A percentile compares a stretch with the other conserved stretches of the same genome.
These are phyloP conservation scores for Eucalyptus dawsonii DNA, from an alignment of 345 rosid species.

Conservation along the genomic window DNA sequence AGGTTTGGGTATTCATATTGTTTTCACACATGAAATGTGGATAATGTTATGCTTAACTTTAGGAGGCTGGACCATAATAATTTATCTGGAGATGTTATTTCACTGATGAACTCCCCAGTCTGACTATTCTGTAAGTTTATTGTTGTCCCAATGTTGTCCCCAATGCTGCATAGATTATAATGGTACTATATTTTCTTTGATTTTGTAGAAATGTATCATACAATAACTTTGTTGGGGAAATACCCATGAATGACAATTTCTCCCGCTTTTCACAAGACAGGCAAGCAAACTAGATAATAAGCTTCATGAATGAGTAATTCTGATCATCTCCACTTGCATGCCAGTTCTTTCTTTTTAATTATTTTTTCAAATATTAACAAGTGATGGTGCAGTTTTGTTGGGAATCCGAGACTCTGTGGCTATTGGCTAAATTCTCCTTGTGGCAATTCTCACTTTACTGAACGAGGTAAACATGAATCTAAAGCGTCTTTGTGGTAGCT, in stretches of 20 bases:
- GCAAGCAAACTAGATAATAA: conserved; percentile 4
- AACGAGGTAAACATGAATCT: conserved; percentile 44
- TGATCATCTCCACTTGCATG: background rate
- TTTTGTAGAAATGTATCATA: conserved; percentile 66
- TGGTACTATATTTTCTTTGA: background rate
- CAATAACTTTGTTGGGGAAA: conserved; percentile 63
- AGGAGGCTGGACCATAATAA: conserved; percentile 78
- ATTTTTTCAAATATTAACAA: background rate
- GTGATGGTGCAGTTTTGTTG: conserved; percentile 44
- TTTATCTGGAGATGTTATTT: conserved; percentile 65
- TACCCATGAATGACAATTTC: conserved; percentile 72
- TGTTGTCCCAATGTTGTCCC: background rate
- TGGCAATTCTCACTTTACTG: conserved; percentile 37
- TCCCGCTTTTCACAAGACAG: conserved; percentile 68
- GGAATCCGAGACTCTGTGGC: conserved; percentile 78
- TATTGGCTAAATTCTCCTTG: conserved; percentile 65
- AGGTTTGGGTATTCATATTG: background rate
- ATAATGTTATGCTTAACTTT: background rate
- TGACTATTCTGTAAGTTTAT: conserved; percentile 46
- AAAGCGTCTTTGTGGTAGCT: background rate
- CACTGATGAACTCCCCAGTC: conserved; percentile 67
- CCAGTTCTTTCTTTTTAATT: background rate
- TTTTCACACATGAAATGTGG: background rate
- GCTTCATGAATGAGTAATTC: background rate
- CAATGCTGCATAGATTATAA: background rate